Evolutionary conservation across 371 early-diverging fungal species (phyloP).

Genomic region (Mucor saturninus): DNA sequence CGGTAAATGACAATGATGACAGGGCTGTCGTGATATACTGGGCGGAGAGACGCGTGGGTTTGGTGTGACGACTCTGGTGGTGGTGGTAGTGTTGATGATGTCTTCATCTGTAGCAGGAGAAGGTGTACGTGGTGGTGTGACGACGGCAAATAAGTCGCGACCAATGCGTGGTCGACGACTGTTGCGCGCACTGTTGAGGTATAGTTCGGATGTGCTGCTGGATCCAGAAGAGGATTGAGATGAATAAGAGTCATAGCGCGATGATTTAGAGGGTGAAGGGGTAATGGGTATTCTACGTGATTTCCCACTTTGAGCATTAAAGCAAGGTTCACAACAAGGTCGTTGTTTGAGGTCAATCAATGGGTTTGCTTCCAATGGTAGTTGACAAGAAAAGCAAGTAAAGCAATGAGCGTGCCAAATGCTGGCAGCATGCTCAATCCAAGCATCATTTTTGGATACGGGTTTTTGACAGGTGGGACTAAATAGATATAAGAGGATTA

Average conservation of each 20-base stretch:
- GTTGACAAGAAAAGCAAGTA: conserved; percentile 45
- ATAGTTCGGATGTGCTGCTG: conserved; percentile 7
- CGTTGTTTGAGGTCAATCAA: conserved; percentile 62
- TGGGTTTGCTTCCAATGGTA: conserved; percentile 44
- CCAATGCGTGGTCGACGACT: conserved; percentile 13
- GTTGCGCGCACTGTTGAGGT: not conserved
- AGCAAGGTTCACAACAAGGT: conserved; percentile 72
- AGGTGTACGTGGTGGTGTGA: conserved; percentile 20
- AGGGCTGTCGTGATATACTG: conserved; percentile 19
- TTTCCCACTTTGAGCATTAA: conserved; percentile 29
- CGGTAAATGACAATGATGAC: conserved; percentile 34
- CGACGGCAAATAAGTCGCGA: conserved; percentile 9
- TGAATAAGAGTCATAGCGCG: conserved; percentile 11
- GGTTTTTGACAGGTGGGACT: conserved; percentile 51
- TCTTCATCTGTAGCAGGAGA: conserved; percentile 20
- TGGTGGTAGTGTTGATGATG: not conserved
- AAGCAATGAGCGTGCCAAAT: conserved; percentile 62
- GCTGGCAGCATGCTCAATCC: conserved; percentile 47
- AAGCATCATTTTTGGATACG: conserved; percentile 47
- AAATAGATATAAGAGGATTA: not conserved
- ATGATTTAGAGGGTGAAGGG: not conserved
- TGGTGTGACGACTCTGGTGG: not conserved
- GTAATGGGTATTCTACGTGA: not conserved
- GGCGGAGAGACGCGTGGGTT: too few relatives aligned
- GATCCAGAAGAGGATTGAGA: conserved; percentile 11